Percentiles rank a stretch among this genome's conserved stretches.
Evolutionary conservation across 2,329 filamentous ascomycete genomes (phyloP).

Genomic region (Neonectria magnoliae): DNA sequence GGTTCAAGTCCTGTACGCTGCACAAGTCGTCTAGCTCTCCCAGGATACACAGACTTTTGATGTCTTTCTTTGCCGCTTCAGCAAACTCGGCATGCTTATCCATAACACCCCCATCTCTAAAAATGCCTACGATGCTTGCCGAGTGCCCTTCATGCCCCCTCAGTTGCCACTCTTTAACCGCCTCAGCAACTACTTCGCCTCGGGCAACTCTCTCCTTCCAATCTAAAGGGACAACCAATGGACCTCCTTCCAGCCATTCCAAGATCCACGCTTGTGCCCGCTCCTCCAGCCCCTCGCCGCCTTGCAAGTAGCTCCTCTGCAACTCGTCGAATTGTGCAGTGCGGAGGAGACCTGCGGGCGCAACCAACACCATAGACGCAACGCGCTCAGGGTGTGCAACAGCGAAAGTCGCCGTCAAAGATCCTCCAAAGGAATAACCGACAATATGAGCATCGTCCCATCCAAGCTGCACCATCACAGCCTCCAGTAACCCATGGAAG

Average conservation of each 20-base stretch:
- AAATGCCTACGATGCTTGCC: conserved; percentile 56
- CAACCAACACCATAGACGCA: conserved; percentile 53
- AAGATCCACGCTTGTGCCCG: conserved; percentile 50
- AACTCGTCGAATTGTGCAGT: conserved; percentile 39
- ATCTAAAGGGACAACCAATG: conserved; percentile 52
- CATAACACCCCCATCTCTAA: conserved; percentile 57
- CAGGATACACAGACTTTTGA: conserved; percentile 32
- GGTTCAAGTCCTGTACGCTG: conserved; percentile 23
- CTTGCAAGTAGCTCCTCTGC: conserved; percentile 37
- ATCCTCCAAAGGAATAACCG: conserved; percentile 61
- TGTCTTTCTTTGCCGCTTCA: conserved; percentile 22
- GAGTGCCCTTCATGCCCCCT: conserved; percentile 56
- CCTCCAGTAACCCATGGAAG: conserved; percentile 55
- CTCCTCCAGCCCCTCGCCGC: conserved; percentile 41
- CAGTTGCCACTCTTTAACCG: conserved; percentile 60
- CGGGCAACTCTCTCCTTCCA: conserved; percentile 54
- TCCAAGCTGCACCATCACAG: conserved; percentile 49
- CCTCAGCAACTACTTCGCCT: conserved; percentile 58
- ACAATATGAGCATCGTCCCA: conserved; percentile 58
- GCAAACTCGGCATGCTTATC: conserved; percentile 44
- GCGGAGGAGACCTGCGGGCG: conserved; percentile 57
- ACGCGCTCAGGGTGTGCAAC: conserved; percentile 41
- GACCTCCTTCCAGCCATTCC: conserved; percentile 54
- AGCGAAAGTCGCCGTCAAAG: conserved; percentile 51
- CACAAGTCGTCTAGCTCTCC: conserved; percentile 41